These are phyloP conservation scores for Cynanchum wilfordii DNA, from an alignment of 257 asterid species.

Conservation along the genomic window DNA sequence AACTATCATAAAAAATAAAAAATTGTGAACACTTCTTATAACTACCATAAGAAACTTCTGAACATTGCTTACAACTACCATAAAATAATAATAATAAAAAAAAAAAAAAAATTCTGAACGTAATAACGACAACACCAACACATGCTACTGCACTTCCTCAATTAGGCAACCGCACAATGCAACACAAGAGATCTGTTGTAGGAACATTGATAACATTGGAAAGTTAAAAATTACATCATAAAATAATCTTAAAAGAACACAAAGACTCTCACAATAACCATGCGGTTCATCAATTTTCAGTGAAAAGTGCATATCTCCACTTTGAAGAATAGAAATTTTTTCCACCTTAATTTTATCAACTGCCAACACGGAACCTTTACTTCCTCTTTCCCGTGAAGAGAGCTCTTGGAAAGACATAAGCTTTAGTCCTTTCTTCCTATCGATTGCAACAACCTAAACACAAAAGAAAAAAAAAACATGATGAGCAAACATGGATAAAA, in stretches of 20 bases:
- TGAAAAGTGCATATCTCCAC: neutral
- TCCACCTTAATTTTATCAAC: conserved; percentile 72
- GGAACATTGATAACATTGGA: neutral
- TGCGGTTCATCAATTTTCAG: neutral
- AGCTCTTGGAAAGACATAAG: conserved; percentile 91
- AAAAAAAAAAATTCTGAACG: neutral
- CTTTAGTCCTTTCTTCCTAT: conserved; percentile 59
- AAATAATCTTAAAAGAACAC: neutral
- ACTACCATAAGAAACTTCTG: neutral
- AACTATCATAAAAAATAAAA: too few relatives aligned
- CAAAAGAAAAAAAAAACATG: conserved; percentile 6
- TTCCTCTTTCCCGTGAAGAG: conserved; percentile 93
- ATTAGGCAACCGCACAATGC: neutral
- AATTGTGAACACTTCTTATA: too few relatives aligned
- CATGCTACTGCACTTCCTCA: neutral
- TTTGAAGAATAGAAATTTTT: neutral
- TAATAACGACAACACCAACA: neutral
- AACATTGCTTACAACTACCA: neutral
- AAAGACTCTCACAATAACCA: neutral
- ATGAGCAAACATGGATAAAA: neutral
- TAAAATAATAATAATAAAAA: too few relatives aligned
- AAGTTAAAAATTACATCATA: neutral
- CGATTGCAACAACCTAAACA: conserved; percentile 80
- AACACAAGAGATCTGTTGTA: neutral
- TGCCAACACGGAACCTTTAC: conserved; percentile 60